phyloP scores from a whole-genome alignment of 73 alveolate species.

The Strombidium stylifer region DNA sequence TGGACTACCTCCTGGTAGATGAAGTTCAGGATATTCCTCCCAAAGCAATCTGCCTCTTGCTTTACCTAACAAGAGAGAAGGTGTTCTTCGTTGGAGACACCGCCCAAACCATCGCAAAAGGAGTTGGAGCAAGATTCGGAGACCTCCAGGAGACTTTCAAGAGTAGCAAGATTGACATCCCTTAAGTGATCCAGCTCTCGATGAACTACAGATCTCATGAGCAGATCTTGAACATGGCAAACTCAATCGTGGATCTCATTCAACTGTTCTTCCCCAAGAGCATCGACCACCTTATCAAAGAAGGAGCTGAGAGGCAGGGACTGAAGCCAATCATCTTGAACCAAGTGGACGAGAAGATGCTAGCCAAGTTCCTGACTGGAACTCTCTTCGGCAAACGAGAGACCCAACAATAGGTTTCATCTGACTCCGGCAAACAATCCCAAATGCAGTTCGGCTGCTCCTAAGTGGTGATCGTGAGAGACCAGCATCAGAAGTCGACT shows the following conservation, averaged over 20 bases:
- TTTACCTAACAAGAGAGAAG: slow-evolving; percentile 61
- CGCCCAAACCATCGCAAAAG: slow-evolving; percentile 89
- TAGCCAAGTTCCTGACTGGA: slow-evolving; percentile 20
- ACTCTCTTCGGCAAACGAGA: no score
- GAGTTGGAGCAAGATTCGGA: slow-evolving; percentile 86
- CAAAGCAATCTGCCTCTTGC: slow-evolving; percentile 55
- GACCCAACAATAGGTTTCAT: no score
- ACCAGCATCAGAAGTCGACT: slow-evolving; percentile 66
- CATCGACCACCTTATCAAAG: slow-evolving; percentile 76
- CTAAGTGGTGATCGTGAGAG: slow-evolving; percentile 79
- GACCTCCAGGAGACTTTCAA: slow-evolving; percentile 67
- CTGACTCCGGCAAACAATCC: no score
- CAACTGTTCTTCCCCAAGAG: slow-evolving; percentile 82
- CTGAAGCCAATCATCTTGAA: slow-evolving; percentile 64
- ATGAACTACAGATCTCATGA: slow-evolving; percentile 83
- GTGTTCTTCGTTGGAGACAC: slow-evolving; percentile 90
- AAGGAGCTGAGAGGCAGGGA: slow-evolving; percentile 69
- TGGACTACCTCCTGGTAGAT: slow-evolving; percentile 81
- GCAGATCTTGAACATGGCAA: slow-evolving; percentile 74
- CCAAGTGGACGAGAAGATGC: slow-evolving; percentile 13
- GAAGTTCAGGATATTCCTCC: slow-evolving; percentile 87
- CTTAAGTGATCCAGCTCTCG: slow-evolving; percentile 44
- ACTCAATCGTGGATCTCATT: slow-evolving; percentile 64
- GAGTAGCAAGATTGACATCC: slow-evolving; percentile 14
- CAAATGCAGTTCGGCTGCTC: slow-evolving; percentile 84